Conservation (phyloP, 2,329 filamentous ascomycete genomes). For the Chaetomium sp. region DNA sequence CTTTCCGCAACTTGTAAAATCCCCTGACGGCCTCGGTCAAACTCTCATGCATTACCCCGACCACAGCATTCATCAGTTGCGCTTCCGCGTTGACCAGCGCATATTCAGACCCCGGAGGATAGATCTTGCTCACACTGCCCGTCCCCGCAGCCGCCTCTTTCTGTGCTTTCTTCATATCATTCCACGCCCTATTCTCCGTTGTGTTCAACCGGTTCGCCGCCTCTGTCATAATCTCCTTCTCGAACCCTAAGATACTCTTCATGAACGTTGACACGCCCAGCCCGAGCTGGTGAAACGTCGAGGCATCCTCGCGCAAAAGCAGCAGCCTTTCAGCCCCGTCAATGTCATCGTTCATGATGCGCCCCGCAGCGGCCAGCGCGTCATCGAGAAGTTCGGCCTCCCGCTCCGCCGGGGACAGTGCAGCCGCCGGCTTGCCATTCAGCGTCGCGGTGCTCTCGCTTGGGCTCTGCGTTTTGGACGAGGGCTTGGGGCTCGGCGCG, state of each 20-base stretch:
- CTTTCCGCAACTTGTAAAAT: conserved; percentile 88
- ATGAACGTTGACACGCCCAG: conserved; percentile 78
- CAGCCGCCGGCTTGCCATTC: conserved; percentile 16
- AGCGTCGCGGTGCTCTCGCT: conserved; percentile 17
- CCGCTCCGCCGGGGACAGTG: conserved; percentile 21
- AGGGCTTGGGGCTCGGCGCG: conserved; percentile 12
- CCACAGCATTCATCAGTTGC: conserved; percentile 82
- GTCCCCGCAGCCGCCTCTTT: conserved; percentile 41
- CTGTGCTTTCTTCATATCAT: conserved; percentile 69
- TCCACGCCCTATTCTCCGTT: conserved; percentile 69
- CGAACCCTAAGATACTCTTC: conserved; percentile 79
- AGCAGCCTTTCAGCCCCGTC: conserved; percentile 72
- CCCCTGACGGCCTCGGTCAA: conserved; percentile 84
- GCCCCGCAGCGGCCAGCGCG: conserved; percentile 57
- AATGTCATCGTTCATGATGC: conserved; percentile 87
- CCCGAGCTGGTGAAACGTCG: conserved; percentile 84
- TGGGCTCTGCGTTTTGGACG: conserved; percentile 9
- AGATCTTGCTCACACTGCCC: conserved; percentile 46
- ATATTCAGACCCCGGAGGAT: conserved; percentile 80
- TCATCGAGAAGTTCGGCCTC: conserved; percentile 51
- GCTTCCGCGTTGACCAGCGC: conserved; percentile 76
- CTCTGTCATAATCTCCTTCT: conserved; percentile 84
- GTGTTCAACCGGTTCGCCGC: conserved; percentile 65
- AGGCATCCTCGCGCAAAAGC: conserved; percentile 63
- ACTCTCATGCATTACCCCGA: conserved; percentile 86